Evolutionary conservation across 2,329 filamentous ascomycete genomes (phyloP).

Genomic region (Hypoxylon sp.): DNA sequence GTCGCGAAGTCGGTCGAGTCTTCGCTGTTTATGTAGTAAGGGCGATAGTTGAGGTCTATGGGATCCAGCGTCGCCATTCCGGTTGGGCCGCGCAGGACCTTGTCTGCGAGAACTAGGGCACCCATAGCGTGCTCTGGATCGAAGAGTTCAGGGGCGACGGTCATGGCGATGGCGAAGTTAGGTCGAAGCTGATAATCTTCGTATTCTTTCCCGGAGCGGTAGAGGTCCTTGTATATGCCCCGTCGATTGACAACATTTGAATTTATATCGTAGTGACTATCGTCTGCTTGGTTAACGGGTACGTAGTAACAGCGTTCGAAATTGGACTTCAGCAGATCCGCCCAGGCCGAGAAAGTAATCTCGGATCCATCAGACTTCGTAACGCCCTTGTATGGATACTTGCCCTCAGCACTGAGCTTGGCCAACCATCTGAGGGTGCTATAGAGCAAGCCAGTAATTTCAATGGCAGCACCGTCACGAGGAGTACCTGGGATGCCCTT

Average conservation of each 20-base stretch:
- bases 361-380: constrained; percentile 71
- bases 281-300: constrained; percentile 77
- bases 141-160: constrained; percentile 91
- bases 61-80: constrained; percentile 98
- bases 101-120: constrained; percentile 85
- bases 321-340: constrained; percentile 81
- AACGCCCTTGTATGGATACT: constrained; percentile 82
- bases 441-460: constrained; percentile 94
- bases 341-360: constrained; percentile 85
- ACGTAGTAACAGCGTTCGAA: constrained; percentile 96
- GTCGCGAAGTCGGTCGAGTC: constrained; percentile 93
- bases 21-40: constrained; percentile 95
- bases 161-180: constrained; percentile 97
- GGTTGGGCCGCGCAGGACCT: constrained; percentile 83
- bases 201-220: constrained; percentile 93
- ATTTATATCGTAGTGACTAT: constrained; percentile 85
- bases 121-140: constrained; percentile 81
- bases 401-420: constrained; percentile 74
- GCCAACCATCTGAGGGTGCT: constrained; percentile 88
- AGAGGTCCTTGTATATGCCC: constrained; percentile 98
- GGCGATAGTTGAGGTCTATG: constrained; percentile 90
- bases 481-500: constrained; percentile 98
- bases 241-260: constrained; percentile 84
- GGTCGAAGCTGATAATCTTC: constrained; percentile 97
- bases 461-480: constrained; percentile 92